A percentile compares a stretch with the other conserved stretches of the same genome.
These are phyloP conservation scores for Acanthamoeba royreba DNA, from an alignment of 208 protist genomes.

Conservation along the genomic window DNA sequence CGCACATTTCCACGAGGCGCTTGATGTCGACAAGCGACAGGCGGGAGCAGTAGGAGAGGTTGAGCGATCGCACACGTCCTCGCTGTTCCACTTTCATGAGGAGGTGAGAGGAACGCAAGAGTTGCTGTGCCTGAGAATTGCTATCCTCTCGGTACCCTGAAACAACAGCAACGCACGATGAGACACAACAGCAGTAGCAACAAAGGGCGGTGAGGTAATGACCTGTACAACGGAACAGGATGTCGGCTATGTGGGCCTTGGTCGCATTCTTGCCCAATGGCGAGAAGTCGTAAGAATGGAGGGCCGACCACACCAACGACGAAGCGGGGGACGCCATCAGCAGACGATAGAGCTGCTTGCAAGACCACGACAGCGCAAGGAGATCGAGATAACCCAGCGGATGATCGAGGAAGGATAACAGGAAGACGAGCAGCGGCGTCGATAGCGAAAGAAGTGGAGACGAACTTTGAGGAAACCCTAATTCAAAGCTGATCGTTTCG, in stretches of 20 bases:
- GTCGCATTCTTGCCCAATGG: not conserved
- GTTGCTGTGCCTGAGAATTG: not conserved
- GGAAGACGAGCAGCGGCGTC: not conserved
- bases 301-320: not conserved
- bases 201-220: too few relatives aligned
- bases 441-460: not conserved
- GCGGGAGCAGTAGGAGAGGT: not conserved
- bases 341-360: not conserved
- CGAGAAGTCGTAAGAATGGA: constrained; percentile 11
- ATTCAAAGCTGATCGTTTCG: not conserved
- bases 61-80: not conserved
- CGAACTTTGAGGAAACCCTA: not conserved
- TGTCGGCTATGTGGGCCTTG: not conserved
- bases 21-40: not conserved
- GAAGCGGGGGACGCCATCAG: not conserved
- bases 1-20: not conserved
- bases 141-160: not conserved
- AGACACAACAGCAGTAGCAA: too few relatives aligned
- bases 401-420: not conserved
- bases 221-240: not conserved
- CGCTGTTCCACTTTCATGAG: not conserved
- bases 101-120: not conserved
- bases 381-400: not conserved
- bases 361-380: not conserved
- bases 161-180: too few relatives aligned